Evolutionary conservation across 2,329 filamentous ascomycete species (phyloP), one percentile per base, ranked within the genome.

Genomic region (Beauveria rudraprayagi): DNA sequence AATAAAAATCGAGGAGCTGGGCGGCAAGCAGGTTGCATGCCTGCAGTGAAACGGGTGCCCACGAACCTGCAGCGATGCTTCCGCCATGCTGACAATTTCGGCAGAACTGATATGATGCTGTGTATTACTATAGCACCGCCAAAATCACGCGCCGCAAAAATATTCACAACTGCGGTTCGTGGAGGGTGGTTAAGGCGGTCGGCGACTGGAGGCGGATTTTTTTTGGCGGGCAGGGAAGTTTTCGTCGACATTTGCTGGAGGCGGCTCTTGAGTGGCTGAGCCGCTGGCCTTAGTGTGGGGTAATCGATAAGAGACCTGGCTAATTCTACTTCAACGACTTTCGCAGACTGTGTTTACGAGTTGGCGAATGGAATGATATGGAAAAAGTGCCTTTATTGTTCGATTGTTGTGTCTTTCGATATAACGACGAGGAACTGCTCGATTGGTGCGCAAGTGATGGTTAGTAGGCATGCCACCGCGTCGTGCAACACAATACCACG

Each of bases 61-160:
- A 78, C 77, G 67, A 72, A 80, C 78, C 76, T 80, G 77, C 66
- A 80, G 70, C 66, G 76, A 75, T 61, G 75, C 71, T 58, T 79
- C 77, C 65, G 72, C 73, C 77, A 80, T 80, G 51, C 61, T 70
- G 61, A 60, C n/a, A 17, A 11, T 41, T 26, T 55, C 30, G 28
- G 26, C 41, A 41, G 40, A 47, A 30, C 14, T 28, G 11, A 24
- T 9, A 19, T 26, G 9, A 17, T 48, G 28, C 41, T 54, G 50
- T 17, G 22, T 54, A n/a, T 47, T 9, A 41, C 24, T 46, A 26
- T 26, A 41, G 26, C 22, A 40, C 57, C n/a, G 50, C 57, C 41
- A 16, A 14, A 48, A 47, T 54, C 48, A 51, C 43, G 37, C 58
- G 43, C 58, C 47, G 51, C 30, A 48, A 46, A 41, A 30, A 22